phyloP scores from a whole-genome alignment of 768 basidiomycete species.

The Hydnum rufescens region DNA sequence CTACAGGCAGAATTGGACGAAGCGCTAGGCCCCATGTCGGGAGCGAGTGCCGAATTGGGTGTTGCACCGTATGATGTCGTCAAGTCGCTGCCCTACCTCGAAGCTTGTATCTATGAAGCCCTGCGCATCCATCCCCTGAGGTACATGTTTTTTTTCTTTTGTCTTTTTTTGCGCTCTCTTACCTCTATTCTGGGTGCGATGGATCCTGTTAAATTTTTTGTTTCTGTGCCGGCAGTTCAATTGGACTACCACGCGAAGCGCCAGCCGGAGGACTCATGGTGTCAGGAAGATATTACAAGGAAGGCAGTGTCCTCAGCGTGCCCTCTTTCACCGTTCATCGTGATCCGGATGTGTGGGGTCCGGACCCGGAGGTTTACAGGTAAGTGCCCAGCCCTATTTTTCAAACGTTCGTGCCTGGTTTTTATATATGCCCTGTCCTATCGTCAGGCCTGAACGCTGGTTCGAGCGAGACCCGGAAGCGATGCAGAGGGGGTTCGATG shows the following conservation, averaged over 20 bases:
- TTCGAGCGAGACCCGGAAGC: slow-evolving; percentile 23
- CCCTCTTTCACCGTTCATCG: slow-evolving; percentile 76
- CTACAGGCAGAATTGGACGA: slow-evolving; percentile 59
- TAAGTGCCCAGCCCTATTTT: neutral
- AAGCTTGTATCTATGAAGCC: slow-evolving; percentile 74
- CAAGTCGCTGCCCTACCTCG: slow-evolving; percentile 58
- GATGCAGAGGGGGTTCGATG: slow-evolving; percentile 62
- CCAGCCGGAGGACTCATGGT: slow-evolving; percentile 49
- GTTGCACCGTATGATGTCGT: slow-evolving; percentile 36
- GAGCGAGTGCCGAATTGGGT: neutral
- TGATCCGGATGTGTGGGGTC: slow-evolving; percentile 51
- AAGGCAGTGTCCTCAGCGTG: slow-evolving; percentile 57
- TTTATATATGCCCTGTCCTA: neutral
- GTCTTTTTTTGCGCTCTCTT: neutral
- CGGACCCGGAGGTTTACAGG: slow-evolving; percentile 43
- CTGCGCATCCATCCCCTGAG: slow-evolving; percentile 57
- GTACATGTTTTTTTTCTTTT: neutral
- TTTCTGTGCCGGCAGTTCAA: too few relatives aligned
- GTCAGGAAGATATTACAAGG: slow-evolving; percentile 38
- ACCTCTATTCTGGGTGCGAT: too few relatives aligned
- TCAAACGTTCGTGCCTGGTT: neutral
- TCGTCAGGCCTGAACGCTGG: slow-evolving; percentile 28
- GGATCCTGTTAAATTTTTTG: too few relatives aligned
- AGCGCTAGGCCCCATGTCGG: slow-evolving; percentile 21
- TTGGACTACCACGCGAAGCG: slow-evolving; percentile 66